Base-by-base conservation (phyloP, 2,329 filamentous ascomycete genomes). In the Colletotrichum horii region DNA sequence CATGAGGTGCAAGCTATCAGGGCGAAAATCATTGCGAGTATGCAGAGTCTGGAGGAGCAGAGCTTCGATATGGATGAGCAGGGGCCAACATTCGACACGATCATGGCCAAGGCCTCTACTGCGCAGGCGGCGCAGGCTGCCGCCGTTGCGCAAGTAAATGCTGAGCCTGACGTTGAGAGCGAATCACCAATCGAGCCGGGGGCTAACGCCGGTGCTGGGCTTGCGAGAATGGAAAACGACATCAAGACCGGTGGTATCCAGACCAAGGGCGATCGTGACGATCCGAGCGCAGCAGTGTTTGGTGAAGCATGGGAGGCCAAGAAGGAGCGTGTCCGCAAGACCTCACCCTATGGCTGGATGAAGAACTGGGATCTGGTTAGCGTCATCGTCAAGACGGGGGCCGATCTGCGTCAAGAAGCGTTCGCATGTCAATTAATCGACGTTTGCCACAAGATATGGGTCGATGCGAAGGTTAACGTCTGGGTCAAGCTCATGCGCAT, bases 401-500 rank as follows among this genome's bases (percentile, higher is more conserved):
- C 94, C 4, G 94, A 97, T 84, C 86, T 97, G 76, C 90, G 95
- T 66, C 95, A 97, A 85, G 95, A 97, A 84, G 94, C 95, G 0
- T 97, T 97, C 83, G 95, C 95, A 8, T 96, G 94, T 82, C 95
- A 97, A 84, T 89, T 97, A 60, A 97, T 97, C 78, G 89, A 92
- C 73, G 93, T 96, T 15, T 97, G 95, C 84, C 90, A 94, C 81
- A 94, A 93, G 85, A 96, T 96, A 78, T 97, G 94, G 94, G 87
- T 92, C 62, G 94, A 96, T 77, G 93, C 94, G 19, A 86, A 89
- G 30, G 91, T 94, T 36, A 90, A 93, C 43, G 95, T 97, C n/a
- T 97, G 95, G 95, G 94, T 96, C 24, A 96, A 96, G 85, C 89
- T 94, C 74, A 97, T 97, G 95, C 92, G 94, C 70, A 97, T 97